Base-by-base conservation (phyloP, 148 eudicot genomes). In the Talinum fruticosum region DNA sequence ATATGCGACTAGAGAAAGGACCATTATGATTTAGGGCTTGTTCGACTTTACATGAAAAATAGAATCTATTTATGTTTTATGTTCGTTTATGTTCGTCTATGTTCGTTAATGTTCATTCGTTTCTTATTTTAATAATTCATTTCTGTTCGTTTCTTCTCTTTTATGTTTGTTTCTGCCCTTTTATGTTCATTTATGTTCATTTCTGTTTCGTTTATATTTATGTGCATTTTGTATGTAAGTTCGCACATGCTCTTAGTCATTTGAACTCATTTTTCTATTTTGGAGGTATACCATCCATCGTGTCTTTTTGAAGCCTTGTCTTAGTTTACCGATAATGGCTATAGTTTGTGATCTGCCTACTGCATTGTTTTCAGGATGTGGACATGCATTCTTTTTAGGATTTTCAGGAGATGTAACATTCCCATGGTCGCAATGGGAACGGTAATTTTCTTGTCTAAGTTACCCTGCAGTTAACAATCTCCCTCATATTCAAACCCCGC, bases 361-460 rank as follows among this genome's bases (percentile, higher is more conserved):
- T 67, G 10, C 30, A 10, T 66, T 67, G 72, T 79, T 49, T 62
- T 82, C 78, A 96, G 99, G 99, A 69, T 91, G 80, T 96, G 98
- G 99, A 93, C 98, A 68, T 96, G 99, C 88, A 66, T 96, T 68
- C 93, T 91, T 75, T 96, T 93, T 84, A 87, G 95, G 80, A 81
- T 91, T 66, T 84, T 96, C 54, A 88, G 87, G 84, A 90, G 79
- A 79, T 96, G 99, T 41, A 96, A 88, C 87, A 79, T 96, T 80
- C 97, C 99, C 26, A 90, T 96, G 97, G 93, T 96, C 78, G 99
- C 88, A 36, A 76, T 91, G 82, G 99, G 89, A 70, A 91, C 99
- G 89, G 99, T 96, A 90, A 10, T 64, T 69, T 23, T 5, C 75
- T 15, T 78, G 71, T 68, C 84, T 32, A 14, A 74, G 8, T 0